These are phyloP conservation scores for Citrus sp. DNA, from an alignment of 345 rosid genomes.

Conservation along the genomic window DNA sequence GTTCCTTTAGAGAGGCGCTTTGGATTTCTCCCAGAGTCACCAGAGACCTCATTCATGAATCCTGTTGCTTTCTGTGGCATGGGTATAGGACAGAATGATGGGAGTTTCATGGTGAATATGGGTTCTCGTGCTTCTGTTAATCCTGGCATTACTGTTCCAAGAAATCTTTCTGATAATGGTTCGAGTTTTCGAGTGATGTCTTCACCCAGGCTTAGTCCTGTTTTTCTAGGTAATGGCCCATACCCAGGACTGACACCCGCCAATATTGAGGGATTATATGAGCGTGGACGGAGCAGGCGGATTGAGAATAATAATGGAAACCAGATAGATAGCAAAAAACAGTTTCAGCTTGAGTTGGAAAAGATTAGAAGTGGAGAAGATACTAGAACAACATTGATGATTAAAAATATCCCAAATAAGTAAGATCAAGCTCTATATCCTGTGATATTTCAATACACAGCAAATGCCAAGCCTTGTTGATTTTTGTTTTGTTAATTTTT, in stretches of 20 bases:
- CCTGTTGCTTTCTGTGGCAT: conserved; percentile 49
- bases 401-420: conserved; percentile 67
- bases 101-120: conserved; percentile 45
- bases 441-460: not conserved
- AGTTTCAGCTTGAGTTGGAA: conserved; percentile 82
- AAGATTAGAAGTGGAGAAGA: conserved; percentile 68
- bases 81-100: conserved; percentile 39
- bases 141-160: conserved; percentile 47
- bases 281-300: conserved; percentile 56
- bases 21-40: conserved; percentile 73
- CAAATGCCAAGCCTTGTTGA: not conserved
- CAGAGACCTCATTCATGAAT: conserved; percentile 64
- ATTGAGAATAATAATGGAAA: conserved; percentile 51
- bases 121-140: conserved; percentile 40
- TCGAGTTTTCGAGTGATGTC: conserved; percentile 74
- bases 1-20: conserved; percentile 74
- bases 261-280: conserved; percentile 57
- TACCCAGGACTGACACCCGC: conserved; percentile 46
- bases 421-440: conserved; percentile 23
- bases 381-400: conserved; percentile 58
- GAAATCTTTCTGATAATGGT: conserved; percentile 53
- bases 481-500: conserved; percentile 9
- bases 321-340: conserved; percentile 68
- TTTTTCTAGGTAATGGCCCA: conserved; percentile 56
- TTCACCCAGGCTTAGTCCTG: conserved; percentile 60